phyloP scores from a whole-genome alignment of 345 rosid genomes.

The Toxicodendron radicans region DNA sequence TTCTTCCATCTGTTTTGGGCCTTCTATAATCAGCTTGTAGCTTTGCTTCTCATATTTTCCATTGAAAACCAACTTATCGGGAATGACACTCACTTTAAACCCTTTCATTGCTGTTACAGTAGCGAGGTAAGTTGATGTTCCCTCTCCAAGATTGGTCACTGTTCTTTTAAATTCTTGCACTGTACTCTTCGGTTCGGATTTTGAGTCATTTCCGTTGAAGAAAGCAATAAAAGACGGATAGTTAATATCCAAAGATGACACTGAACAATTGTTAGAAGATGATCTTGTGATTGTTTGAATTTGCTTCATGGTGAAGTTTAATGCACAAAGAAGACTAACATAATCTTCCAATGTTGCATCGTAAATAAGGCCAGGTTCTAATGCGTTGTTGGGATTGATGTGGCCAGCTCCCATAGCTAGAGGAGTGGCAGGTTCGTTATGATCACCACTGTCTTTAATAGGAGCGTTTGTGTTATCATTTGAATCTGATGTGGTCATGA shows the following conservation, averaged over 20 bases:
- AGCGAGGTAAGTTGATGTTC: slow-evolving; percentile 32
- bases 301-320: slow-evolving; percentile 44
- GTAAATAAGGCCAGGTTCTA: slow-evolving; percentile 58
- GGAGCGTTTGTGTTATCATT: slow-evolving; percentile 29
- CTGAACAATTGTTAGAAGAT: slow-evolving; percentile 36
- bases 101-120: slow-evolving; percentile 30
- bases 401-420: slow-evolving; percentile 61
- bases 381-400: slow-evolving; percentile 50
- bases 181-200: not conserved
- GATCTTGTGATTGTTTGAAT: slow-evolving; percentile 48
- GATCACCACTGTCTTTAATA: slow-evolving; percentile 30
- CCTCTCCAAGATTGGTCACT: slow-evolving; percentile 53
- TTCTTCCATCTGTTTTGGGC: slow-evolving; percentile 21
- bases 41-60: slow-evolving; percentile 41
- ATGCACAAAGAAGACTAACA: slow-evolving; percentile 43
- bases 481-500: slow-evolving; percentile 51
- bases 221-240: slow-evolving; percentile 61
- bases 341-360: slow-evolving; percentile 45
- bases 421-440: slow-evolving; percentile 34
- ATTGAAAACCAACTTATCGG: slow-evolving; percentile 41
- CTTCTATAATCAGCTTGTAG: slow-evolving; percentile 42
- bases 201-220: slow-evolving; percentile 16
- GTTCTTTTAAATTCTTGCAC: slow-evolving; percentile 45
- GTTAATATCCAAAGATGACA: slow-evolving; percentile 46
- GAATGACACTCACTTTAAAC: slow-evolving; percentile 33